Evolutionary conservation across 495 filamentous ascomycete species (phyloP), one percentile per base, ranked within the genome.

Genomic region (Talaromyces ruber): DNA sequence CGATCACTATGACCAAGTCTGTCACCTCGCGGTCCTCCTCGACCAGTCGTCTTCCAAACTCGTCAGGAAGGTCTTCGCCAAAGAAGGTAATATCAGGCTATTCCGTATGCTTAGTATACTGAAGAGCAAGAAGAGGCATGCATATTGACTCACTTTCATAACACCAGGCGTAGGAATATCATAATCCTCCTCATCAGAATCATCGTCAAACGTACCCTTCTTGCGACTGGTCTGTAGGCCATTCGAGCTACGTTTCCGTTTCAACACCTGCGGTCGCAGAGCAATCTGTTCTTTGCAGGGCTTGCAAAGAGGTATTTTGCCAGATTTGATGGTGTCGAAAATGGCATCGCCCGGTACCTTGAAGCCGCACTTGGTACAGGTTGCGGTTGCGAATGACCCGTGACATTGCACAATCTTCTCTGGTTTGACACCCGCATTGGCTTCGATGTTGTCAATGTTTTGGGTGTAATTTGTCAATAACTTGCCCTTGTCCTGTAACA

Each of bases 361-460:
- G 74, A 86, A 77, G 24, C 81, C 73, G 71, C 94, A 98, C 64
- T 93, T 90, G 30, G 92, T 83, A 71, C 94, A 98, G 1, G 88
- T 88, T 7, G 94, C 94, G 8, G 87, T 93, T 9, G 93, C 94
- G 70, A 97, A 98, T 12, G 90, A 94, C 57, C 94, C 94, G 65
- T 98, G 94, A 69, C 94, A 98, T 71, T 98, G 94, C 22, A 98
- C 87, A 11, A 98, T 84, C 62, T 96, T 96, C 37, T 93, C 88
- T 0, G 85, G 80, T 6, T 72, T 68, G 54, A 98, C 93, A 14
- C 94, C 94, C 1, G 93, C 94, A 61, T 89, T 86, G 32, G 84
- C 84, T 70, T 98, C 94, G 54, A 98, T 88, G 67, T 98, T 97
- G 77, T 98, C 94, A 66, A 98, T 98, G 71, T 98, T 98, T 72